Base-by-base conservation (phyloP, 2,329 filamentous ascomycete genomes). In the Dothiorella sarmentorum region DNA sequence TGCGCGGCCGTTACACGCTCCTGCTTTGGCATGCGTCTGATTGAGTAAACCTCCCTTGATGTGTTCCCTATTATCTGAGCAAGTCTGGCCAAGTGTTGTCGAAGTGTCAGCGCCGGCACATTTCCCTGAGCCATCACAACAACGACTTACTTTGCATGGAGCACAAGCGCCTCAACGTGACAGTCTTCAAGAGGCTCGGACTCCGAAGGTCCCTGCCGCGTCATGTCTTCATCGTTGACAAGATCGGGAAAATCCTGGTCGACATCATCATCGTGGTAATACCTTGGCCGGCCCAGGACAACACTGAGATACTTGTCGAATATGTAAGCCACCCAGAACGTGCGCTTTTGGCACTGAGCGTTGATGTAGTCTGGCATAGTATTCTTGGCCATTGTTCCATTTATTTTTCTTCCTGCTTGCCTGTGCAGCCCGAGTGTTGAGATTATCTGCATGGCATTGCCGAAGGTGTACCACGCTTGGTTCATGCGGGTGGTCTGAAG, bases 251-350 rank as follows among this genome's bases (percentile, higher is more conserved):
- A 75, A 2, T 80, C 78, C 59, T 86, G 84, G 57, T 87, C 84
- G 45, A 85, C 83, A 52, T 87, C 83, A 29, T 85, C 82, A 44
- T 87, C 84, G 51, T 85, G 83, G 26, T 85, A 82, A 11, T 84
- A 76, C 5, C 82, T 69, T 1, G 85, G 85, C 5, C 85, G 75
- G 0, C 85, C 85, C 26, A 86, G 79, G n/a, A 85, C 82, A 15
- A 85, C 82, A 26, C 83, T 82, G 1, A 87, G 72, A 58, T 86
- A 86, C 55, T 82, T 84, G 65, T 88, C 84, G 1, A 87, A 70
- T 0, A 80, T 81, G 63, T 87, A 87, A 0, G 82, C 79, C 3
- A 79, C 80, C 85, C 85, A 87, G 56, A 88, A 87, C 0, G 83
- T 78, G 9, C 84, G 74, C 58, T 81, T 82, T 0, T 81, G 76